phyloP scores from a whole-genome alignment of 2,329 filamentous ascomycete species.

The Sarocladium strictum region DNA sequence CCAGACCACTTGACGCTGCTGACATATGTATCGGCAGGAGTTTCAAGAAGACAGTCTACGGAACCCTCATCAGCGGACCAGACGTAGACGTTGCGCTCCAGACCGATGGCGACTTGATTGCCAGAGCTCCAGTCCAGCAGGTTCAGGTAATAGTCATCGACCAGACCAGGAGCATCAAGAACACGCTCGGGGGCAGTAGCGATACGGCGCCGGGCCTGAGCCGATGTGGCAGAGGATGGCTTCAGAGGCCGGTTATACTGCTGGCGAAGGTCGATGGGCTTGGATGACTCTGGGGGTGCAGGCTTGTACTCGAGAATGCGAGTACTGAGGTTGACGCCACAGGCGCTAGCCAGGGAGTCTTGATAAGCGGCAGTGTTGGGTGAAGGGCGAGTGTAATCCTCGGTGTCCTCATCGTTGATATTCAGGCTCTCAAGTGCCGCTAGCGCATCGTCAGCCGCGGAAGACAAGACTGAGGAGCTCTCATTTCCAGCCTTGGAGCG shows the following conservation, averaged over 20 bases:
- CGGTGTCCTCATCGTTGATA: constrained; percentile 61
- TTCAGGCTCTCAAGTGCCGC: constrained; percentile 74
- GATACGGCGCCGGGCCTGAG: constrained; percentile 86
- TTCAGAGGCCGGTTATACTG: constrained; percentile 98
- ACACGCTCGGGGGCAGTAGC: constrained; percentile 94
- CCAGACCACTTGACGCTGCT: constrained; percentile 99
- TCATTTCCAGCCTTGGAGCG: constrained; percentile 70
- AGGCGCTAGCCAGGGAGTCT: constrained; percentile 82
- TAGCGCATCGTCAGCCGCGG: constrained; percentile 73
- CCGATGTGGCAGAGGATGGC: constrained; percentile 63
- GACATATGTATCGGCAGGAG: constrained; percentile 84
- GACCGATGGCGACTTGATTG: constrained; percentile 95
- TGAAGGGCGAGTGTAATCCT: constrained; percentile 69
- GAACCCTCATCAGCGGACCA: constrained; percentile 95
- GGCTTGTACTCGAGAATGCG: constrained; percentile 98
- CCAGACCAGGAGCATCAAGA: constrained; percentile 87
- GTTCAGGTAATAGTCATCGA: constrained; percentile 99
- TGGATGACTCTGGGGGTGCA: constrained; percentile 93
- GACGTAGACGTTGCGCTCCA: constrained; percentile 95
- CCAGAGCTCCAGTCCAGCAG: constrained; percentile 95
- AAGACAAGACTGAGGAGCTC: constrained; percentile 69
- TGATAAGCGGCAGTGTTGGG: constrained; percentile 89
- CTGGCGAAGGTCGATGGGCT: constrained; percentile 93
- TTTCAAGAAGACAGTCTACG: constrained; percentile 85
- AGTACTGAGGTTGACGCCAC: constrained; percentile 87